Evolutionary conservation across 352 stramenopile species (phyloP), one percentile per base, ranked within the genome.

Genomic region (Globisporangium emineosum): DNA sequence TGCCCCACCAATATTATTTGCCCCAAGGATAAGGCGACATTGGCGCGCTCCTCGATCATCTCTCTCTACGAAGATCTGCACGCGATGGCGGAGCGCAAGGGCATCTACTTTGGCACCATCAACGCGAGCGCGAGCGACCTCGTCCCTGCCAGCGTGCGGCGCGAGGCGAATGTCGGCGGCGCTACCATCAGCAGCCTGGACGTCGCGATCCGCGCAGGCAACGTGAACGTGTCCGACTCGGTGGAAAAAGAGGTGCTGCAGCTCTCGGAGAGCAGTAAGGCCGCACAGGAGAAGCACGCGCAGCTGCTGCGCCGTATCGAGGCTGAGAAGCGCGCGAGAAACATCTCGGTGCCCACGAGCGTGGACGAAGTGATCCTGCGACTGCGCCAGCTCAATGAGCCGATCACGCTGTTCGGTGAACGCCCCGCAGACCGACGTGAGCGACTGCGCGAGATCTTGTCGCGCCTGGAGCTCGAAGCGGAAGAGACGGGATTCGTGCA

Each of bases 331-430:
- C 85, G 88, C 6, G 91, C 93, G 19, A 76, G 93, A 30, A 86
- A 82, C 42, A 93, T 99, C 27, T 81, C 89, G 43, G 96, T 99
- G 19, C 96, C 96, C 25, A 99, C 97, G 4, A 88, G 90, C 37
- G 82, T 92, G 1, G 78, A 95, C 15, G 88, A 99, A 62, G 93
- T 99, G 21, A 87, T 97, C 27, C 69, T 80, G 37, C 79, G 86
- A 12, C 76, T 99, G 57, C 93, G 97, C 21, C 74, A 88, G 67
- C 71, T 98, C 43, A 88, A 94, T 5, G 78, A 98, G 35, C 96
- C 96, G 19, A 86, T 98, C 30, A 97, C 94, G 65, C 78, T 99
- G 13, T 99, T 99, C 75, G 96, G 96, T 27, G 97, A 99, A 71
- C 88, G 97, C 40, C 84, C 93, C 10, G 96, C 93, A 2, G 96